Base-by-base conservation (phyloP, 176 grass and related monocot species). In the Bonia amplexicaulis region DNA sequence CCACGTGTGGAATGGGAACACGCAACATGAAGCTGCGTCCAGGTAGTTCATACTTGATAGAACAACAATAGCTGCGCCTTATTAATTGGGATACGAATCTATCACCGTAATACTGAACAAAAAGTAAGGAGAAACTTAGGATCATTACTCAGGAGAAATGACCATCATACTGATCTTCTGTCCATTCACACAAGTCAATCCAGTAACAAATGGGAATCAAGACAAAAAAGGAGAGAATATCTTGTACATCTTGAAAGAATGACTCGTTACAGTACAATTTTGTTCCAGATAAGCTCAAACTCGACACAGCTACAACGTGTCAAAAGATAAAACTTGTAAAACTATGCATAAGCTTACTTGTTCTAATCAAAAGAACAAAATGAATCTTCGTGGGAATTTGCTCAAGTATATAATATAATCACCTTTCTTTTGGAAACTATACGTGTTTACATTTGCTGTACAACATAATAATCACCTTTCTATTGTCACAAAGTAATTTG, bases 381-480 rank as follows among this genome's bases (percentile, higher is more conserved):
- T 22, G 14, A 76, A 87, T 78, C 40, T 35, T 71, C n/a, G 29
- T 22, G 52, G 19, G 23, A 33, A 67, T 60, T n/a, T 82, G 23
- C 42, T 73, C 9, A 41, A 17, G 59, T 74, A 83, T 90, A 66
- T 51, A 61, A 79, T 77, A 80, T 86, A 90, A 73, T 74, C 80
- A 11, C 7, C 53, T 83, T 29, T n/a, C 41, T 65, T 58, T 74
- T 53, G 1, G 20, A 80, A 84, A 87, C 49, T 84, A 82, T 74
- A 63, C 15, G 7, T 6, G 2, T 54, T 47, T 82, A 39, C 35
- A 72, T 74, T 89, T 80, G 7, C 74, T 84, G 80, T 87, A 80
- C 75, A 80, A 40, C 29, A 66, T 44, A 74, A 61, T 58, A 80
- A 87, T 46, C 40, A 62, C 37, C 77, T 69, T 62, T 44, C 84